Evolutionary conservation across 179 eudicot species (phyloP), one percentile per base, ranked within the genome.

Genomic region (Silene vulgaris): DNA sequence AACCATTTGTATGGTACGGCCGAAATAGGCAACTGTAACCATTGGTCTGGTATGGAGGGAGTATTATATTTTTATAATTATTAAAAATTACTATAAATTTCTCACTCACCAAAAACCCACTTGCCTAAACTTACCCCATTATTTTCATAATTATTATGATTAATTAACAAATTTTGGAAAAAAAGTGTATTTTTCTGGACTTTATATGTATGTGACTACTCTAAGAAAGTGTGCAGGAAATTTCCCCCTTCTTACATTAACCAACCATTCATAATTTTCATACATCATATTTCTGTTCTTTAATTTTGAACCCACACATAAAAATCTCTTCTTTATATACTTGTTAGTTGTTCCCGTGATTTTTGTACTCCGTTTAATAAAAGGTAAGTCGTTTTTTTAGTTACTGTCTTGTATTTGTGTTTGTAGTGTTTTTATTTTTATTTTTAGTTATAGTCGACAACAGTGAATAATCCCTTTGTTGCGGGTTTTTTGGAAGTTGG

Each of bases 171-270:
- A 14, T 4, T 0, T 13, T 52, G 59, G 6, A 52, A 13, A 13
- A 52, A 13, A 52, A 14, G 0, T 26, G 21, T n/a, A 17, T 32
- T 45, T 61, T 64, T 52, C 26, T 32, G 40, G 14, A 66, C 71
- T 32, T 64, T 64, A 8, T 14, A 45, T 26, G 69, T 75, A 0
- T 12, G 66, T 50, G 56, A 54, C 69, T 35, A 21, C 29, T 65
- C 82, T 63, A 29, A 48, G 79, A 72, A 76, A 26, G 29, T 72
- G 30, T 54, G 20, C n/a, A 69, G 26, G 83, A 80, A 80, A 76
- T 80, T 80, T 80, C 83, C 83, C 65, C 8, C 19, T 40, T 17
- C 65, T 23, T 60, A 30, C 1, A 3, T 32, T 6, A 13, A 52
- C 57, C 59, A 40, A n/a, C 26, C 26, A 23, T 30, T 30, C 19